Base-by-base conservation (phyloP, 2,329 filamentous ascomycete genomes). In the Fusarium nurragi region DNA sequence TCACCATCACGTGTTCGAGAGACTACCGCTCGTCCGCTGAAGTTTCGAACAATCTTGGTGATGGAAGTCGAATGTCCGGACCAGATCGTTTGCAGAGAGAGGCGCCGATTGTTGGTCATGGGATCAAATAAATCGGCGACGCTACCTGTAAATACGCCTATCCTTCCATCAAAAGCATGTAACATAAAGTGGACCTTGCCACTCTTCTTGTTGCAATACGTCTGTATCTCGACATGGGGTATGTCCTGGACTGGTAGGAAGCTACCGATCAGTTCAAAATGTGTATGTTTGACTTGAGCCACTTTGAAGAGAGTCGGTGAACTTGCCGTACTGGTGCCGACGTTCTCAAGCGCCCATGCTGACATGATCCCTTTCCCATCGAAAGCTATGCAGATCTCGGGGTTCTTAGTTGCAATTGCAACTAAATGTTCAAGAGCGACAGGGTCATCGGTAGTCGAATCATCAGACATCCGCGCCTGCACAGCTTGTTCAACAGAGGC, bases 331-430 rank as follows among this genome's bases (percentile, higher is more conserved):
- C 89, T 92, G 69, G 86, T 88, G 32, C 90, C 90, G 19, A 97
- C 86, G 72, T 94, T 94, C 75, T 98, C 94, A 54, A 99, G 79
- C 1, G 93, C 94, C 92, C 94, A 97, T 0, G 92, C 93, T 37
- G 92, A 93, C 90, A 98, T 92, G 66, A 89, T 88, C 2, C 94
- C 94, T 44, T 84, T 81, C n/a, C 89, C 88, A 76, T 98, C 93
- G 44, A 97, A 82, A 10, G 94, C 88, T 22, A 98, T 84, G 67
- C 93, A 95, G 4, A 99, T 87, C 74, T 99, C 95, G 0, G 94
- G 92, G 54, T 86, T 91, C 49, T 90, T 89, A 62, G 94, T 95
- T 11, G 93, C 92, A 68, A 97, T 85, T 67, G 93, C 90, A 39
- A 97, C 90, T 6, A 98, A 81, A 73, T 97, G 92, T 68, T 95